Evolutionary conservation across 768 basidiomycete species (phyloP).

Genomic region (Pisolithus tinctorius): DNA sequence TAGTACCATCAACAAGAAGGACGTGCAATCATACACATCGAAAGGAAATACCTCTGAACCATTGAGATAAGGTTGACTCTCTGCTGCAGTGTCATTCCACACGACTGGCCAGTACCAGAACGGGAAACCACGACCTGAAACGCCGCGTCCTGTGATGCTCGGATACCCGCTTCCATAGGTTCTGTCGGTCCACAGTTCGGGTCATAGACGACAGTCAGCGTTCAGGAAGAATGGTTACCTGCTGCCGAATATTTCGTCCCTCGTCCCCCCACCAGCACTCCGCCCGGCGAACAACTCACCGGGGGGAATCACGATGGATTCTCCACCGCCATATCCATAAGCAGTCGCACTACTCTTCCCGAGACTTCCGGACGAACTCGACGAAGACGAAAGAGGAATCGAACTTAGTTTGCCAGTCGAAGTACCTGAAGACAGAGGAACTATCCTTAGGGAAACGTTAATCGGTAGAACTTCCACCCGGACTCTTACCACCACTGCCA

Average conservation of each 20-base stretch:
- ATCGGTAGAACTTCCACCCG: too few species aligned
- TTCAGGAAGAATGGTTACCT: slow-evolving; percentile 24
- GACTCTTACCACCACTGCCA: too few species aligned
- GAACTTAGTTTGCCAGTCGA: too few species aligned
- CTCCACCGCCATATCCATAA: slow-evolving; percentile 30
- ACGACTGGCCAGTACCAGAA: slow-evolving; percentile 62
- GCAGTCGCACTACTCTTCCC: slow-evolving; percentile 23
- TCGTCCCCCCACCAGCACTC: slow-evolving; percentile 44
- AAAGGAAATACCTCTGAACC: slow-evolving; percentile 44
- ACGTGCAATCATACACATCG: too few species aligned
- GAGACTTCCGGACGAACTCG: not conserved
- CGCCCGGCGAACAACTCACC: slow-evolving; percentile 45
- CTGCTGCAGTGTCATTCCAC: slow-evolving; percentile 33
- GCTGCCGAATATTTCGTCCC: slow-evolving; percentile 38
- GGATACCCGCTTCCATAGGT: slow-evolving; percentile 62
- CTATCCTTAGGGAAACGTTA: too few species aligned
- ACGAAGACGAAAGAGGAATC: too few species aligned
- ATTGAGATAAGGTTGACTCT: slow-evolving; percentile 28
- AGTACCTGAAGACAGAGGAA: too few species aligned
- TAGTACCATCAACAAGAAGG: too few species aligned
- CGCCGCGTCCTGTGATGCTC: slow-evolving; percentile 38
- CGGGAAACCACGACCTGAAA: slow-evolving; percentile 47
- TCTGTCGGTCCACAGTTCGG: slow-evolving; percentile 23
- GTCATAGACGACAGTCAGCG: too few species aligned
- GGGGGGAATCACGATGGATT: slow-evolving; percentile 30